Base-by-base conservation (phyloP, 2,329 filamentous ascomycete genomes). In the Epichloe sp. region DNA sequence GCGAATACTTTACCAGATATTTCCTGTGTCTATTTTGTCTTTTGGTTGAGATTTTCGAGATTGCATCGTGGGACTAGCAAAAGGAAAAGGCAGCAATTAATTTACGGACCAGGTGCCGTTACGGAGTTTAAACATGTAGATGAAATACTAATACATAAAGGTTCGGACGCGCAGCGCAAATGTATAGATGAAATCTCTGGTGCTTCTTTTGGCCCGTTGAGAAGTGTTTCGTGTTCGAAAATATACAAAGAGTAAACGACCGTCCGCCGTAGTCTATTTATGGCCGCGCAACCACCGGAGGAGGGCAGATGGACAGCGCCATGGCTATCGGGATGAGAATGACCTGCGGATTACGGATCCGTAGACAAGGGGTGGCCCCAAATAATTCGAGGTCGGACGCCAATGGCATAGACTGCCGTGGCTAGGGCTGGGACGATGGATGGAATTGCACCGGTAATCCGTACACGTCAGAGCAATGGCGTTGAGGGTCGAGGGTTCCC, bases 361-460 rank as follows among this genome's bases (percentile, higher is more conserved):
- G n/a, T n/a, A 68, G 1, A 59, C 19, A 3, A 64, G 2, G 69
- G 53, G 56, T 90, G 80, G 0, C 86, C 86, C 40, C 73, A 63
- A 0, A 85, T 59, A 50, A 83, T 75, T 54, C 83, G 77, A 14
- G 75, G 73, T 41, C 76, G 73, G 3, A 82, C 80, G 1, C 86
- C 83, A 1, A 80, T 59, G 0, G 87, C 86, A 56, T 80, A 91
- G 4, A 91, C 59, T 48, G 74, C 83, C 0, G 83, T 77, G 43
- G 85, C 82, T 0, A 80, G 58, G 0, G 79, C 83, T 0, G 87
- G 86, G 0, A 76, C 74, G 41, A 90, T 71, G 0, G 86, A 76
- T 14, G 86, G 73, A 34, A 87, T 68, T 0, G 70, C 82, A 55
- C 80, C 82, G 0, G 19, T 19, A 19, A 19, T 19, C 19, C 19